phyloP scores from a whole-genome alignment of 148 eudicot species.

The Rhododendron griersonianum region DNA sequence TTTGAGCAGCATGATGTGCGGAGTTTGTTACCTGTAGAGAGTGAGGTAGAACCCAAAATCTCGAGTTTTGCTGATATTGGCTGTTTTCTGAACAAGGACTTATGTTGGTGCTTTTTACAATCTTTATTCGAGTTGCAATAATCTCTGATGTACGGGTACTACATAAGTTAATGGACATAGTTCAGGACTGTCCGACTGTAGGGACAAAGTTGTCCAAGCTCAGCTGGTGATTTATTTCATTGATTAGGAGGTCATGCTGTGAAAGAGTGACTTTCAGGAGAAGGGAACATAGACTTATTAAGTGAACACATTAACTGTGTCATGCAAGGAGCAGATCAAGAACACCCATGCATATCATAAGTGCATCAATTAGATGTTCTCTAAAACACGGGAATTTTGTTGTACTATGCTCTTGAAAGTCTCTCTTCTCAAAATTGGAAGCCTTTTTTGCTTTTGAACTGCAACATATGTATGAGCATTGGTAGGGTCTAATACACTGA shows the following conservation, averaged over 20 bases:
- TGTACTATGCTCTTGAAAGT: background rate
- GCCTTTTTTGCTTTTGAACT: background rate
- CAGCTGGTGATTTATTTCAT: background rate
- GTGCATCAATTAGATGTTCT: background rate
- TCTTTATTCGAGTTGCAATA: background rate
- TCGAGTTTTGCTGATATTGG: background rate
- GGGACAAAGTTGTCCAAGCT: background rate
- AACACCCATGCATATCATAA: background rate
- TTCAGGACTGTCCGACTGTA: background rate
- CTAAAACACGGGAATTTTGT: background rate
- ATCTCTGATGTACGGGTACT: background rate
- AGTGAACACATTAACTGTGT: background rate
- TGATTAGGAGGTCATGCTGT: background rate
- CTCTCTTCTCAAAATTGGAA: background rate
- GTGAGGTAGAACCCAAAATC: constrained; percentile 60
- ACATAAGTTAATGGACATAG: background rate
- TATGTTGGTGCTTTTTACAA: background rate
- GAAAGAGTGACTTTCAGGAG: background rate
- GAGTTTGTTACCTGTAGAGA: constrained; percentile 87
- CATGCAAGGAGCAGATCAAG: background rate
- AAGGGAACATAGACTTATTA: background rate
- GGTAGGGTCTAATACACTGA: background rate
- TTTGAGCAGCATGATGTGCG: constrained; percentile 96
- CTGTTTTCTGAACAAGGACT: constrained; percentile 3
- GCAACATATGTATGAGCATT: background rate